Evolutionary conservation across 352 stramenopile species (phyloP).

Genomic region (Hyaloperonospora brassicae): DNA sequence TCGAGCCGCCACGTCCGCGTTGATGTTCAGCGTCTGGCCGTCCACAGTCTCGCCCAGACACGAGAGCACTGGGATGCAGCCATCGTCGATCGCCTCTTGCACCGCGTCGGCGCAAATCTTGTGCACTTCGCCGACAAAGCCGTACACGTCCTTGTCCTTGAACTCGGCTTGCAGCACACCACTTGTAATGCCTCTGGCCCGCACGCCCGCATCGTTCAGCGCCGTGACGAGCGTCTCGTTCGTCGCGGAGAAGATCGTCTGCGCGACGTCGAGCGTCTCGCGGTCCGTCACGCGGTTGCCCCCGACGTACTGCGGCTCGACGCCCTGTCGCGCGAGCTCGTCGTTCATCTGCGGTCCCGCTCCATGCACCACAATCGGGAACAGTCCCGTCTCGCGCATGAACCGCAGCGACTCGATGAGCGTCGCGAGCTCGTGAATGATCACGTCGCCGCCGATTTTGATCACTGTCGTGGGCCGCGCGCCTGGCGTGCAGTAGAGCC

Average conservation of each 20-base stretch:
- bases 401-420: slow-evolving; percentile 79
- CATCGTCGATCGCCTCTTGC: slow-evolving; percentile 50
- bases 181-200: slow-evolving; percentile 69
- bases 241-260: slow-evolving; percentile 76
- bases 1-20: slow-evolving; percentile 77
- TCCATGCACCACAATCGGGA: slow-evolving; percentile 83
- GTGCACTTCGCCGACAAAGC: slow-evolving; percentile 78
- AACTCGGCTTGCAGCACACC: slow-evolving; percentile 81
- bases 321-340: slow-evolving; percentile 62
- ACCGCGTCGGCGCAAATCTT: slow-evolving; percentile 68
- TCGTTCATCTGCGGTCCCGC: slow-evolving; percentile 87
- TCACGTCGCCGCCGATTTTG: slow-evolving; percentile 85
- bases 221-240: slow-evolving; percentile 80
- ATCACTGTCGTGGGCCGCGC: slow-evolving; percentile 76
- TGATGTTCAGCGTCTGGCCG: slow-evolving; percentile 85
- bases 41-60: slow-evolving; percentile 67
- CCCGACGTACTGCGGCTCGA: slow-evolving; percentile 83
- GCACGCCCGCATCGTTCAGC: slow-evolving; percentile 54
- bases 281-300: slow-evolving; percentile 85
- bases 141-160: slow-evolving; percentile 76
- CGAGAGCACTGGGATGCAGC: slow-evolving; percentile 80
- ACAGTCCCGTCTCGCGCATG: slow-evolving; percentile 75
- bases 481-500: slow-evolving; percentile 66
- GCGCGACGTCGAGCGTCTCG: slow-evolving; percentile 78
- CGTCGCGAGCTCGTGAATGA: slow-evolving; percentile 81